These are phyloP conservation scores for Alternaria conjuncta DNA, from an alignment of 2,329 filamentous ascomycete species.

Conservation along the genomic window DNA sequence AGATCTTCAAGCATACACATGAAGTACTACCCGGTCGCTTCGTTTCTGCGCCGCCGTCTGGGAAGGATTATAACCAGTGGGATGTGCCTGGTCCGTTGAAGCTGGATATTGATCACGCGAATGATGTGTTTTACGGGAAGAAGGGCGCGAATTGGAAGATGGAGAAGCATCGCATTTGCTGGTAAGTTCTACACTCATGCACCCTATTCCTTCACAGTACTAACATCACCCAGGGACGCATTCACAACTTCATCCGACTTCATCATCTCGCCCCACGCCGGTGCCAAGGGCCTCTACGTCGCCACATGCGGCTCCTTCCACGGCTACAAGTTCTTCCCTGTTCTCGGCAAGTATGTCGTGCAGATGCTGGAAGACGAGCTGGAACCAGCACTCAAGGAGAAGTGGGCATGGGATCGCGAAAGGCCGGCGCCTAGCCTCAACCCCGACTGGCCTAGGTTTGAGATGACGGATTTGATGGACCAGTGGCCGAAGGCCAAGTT, in stretches of 20 bases:
- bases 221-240: slow-evolving; percentile 62
- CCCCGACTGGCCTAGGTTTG: slow-evolving; percentile 63
- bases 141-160: slow-evolving; percentile 64
- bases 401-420: slow-evolving; percentile 69
- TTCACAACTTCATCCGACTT: slow-evolving; percentile 64
- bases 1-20: slow-evolving; percentile 45
- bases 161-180: slow-evolving; percentile 70
- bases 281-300: slow-evolving; percentile 57
- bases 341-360: slow-evolving; percentile 62
- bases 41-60: slow-evolving; percentile 64
- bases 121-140: slow-evolving; percentile 65
- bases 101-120: slow-evolving; percentile 64
- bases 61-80: slow-evolving; percentile 68
- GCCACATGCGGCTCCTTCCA: slow-evolving; percentile 68
- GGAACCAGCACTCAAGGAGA: slow-evolving; percentile 60
- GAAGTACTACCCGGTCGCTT: slow-evolving; percentile 55
- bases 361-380: slow-evolving; percentile 55
- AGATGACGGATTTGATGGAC: slow-evolving; percentile 62
- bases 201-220: background rate
- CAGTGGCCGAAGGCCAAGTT: slow-evolving; percentile 40
- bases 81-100: slow-evolving; percentile 63
- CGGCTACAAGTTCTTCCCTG: slow-evolving; percentile 67
- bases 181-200: slow-evolving; percentile 51
- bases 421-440: slow-evolving; percentile 59
- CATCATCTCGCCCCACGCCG: slow-evolving; percentile 60